phyloP scores from a whole-genome alignment of 1,139 yeast genomes.

The Debaryomyces fabryi region DNA sequence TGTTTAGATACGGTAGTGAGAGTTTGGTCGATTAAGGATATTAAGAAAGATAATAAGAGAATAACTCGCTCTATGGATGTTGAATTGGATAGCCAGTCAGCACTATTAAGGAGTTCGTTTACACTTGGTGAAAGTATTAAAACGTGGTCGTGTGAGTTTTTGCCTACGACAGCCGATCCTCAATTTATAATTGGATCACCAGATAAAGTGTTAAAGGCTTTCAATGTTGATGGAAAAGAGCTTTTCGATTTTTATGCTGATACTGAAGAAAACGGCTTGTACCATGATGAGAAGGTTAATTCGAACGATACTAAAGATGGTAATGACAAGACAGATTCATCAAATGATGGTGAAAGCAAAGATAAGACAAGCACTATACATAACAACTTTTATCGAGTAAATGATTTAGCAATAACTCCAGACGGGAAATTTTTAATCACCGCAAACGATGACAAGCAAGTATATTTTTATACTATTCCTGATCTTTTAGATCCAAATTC shows the following conservation, averaged over 20 bases:
- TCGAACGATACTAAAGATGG: slow-evolving; percentile 19
- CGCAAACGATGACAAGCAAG: slow-evolving; percentile 61
- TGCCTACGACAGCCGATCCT: slow-evolving; percentile 52
- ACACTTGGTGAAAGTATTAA: slow-evolving; percentile 45
- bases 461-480: slow-evolving; percentile 54
- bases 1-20: slow-evolving; percentile 68
- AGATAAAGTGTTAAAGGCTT: slow-evolving; percentile 70
- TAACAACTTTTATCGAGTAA: slow-evolving; percentile 52
- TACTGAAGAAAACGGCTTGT: slow-evolving; percentile 32
- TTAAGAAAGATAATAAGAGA: slow-evolving; percentile 26
- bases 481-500: slow-evolving; percentile 36
- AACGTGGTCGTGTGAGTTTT: slow-evolving; percentile 75
- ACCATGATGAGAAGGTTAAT: slow-evolving; percentile 16
- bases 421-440: slow-evolving; percentile 66
- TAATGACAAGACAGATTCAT: slow-evolving; percentile 33
- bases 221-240: slow-evolving; percentile 50
- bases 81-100: slow-evolving; percentile 12
- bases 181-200: slow-evolving; percentile 76
- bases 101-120: slow-evolving; percentile 36
- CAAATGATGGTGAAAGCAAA: slow-evolving; percentile 30
- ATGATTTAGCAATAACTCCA: slow-evolving; percentile 64
- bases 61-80: slow-evolving; percentile 29
- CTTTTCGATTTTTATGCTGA: slow-evolving; percentile 48
- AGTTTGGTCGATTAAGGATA: slow-evolving; percentile 61
- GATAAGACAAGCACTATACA: slow-evolving; percentile 17